phyloP scores from a whole-genome alignment of 1,139 yeast genomes.

The Magnusiomyces paraingens region DNA sequence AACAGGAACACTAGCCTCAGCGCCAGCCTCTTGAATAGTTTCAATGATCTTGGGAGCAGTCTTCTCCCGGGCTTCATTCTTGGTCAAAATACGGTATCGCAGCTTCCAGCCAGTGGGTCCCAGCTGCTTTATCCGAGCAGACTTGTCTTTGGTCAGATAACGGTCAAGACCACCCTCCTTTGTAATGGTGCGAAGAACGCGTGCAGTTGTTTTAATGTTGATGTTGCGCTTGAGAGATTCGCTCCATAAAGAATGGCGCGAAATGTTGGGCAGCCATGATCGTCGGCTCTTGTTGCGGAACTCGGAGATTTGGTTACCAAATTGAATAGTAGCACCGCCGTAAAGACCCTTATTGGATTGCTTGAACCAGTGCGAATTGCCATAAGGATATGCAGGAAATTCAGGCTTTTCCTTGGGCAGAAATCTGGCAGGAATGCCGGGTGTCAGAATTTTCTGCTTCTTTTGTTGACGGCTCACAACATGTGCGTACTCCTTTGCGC shows the following conservation, averaged over 20 bases:
- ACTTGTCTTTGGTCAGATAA: constrained; percentile 75
- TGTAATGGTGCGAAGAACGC: constrained; percentile 76
- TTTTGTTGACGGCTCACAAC: constrained; percentile 30
- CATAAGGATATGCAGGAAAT: constrained; percentile 78
- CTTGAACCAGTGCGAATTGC: constrained; percentile 69
- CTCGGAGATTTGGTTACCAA: constrained; percentile 76
- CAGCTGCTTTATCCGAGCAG: constrained; percentile 84
- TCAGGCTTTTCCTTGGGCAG: constrained; percentile 25
- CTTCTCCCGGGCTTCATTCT: constrained; percentile 30
- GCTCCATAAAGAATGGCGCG: constrained; percentile 73
- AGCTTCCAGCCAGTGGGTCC: constrained; percentile 91
- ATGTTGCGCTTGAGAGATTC: constrained; percentile 57
- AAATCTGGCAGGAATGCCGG: constrained; percentile 30
- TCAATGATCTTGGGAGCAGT: constrained; percentile 22
- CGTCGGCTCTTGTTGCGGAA: constrained; percentile 68
- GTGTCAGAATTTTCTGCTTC: constrained; percentile 24
- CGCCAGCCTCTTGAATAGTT: constrained; percentile 14
- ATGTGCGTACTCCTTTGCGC: constrained; percentile 26
- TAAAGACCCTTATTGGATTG: constrained; percentile 82
- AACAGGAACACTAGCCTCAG: constrained; percentile 35
- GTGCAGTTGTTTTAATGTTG: constrained; percentile 62
- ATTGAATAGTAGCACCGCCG: constrained; percentile 79
- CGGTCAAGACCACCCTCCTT: constrained; percentile 93
- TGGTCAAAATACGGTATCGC: constrained; percentile 59
- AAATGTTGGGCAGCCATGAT: constrained; percentile 76